Conservation (phyloP, 768 basidiomycete species). For the Jaapia argillacea region DNA sequence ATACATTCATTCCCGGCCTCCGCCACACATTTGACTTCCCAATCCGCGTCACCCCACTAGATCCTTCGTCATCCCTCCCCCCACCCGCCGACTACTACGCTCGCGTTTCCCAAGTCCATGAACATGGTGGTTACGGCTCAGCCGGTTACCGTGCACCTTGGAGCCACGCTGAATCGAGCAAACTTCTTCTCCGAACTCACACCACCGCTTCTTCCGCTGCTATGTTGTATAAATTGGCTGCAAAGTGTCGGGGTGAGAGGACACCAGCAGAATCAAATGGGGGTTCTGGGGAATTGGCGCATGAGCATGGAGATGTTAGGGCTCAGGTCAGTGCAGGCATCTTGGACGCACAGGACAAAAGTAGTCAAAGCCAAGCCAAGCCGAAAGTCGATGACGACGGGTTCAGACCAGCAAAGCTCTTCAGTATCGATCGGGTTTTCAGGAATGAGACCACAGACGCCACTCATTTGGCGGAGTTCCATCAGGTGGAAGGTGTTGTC, state of each 20-base stretch:
- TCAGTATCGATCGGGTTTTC: slow-evolving; percentile 98
- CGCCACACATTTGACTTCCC: slow-evolving; percentile 3
- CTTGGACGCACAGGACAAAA: slow-evolving; percentile 25
- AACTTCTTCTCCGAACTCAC: slow-evolving; percentile 90
- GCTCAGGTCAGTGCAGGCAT: slow-evolving; percentile 14
- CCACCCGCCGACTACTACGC: slow-evolving; percentile 82
- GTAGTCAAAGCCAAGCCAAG: slow-evolving; percentile 16
- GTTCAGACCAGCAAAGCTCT: slow-evolving; percentile 87
- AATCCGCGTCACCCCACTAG: too few species aligned
- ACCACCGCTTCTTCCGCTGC: slow-evolving; percentile 91
- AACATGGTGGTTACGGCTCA: slow-evolving; percentile 83
- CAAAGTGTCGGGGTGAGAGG: slow-evolving; percentile 66
- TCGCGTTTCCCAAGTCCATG: slow-evolving; percentile 75
- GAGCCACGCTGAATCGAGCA: slow-evolving; percentile 84
- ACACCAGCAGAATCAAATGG: slow-evolving; percentile 26
- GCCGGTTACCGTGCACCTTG: slow-evolving; percentile 97
- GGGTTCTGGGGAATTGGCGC: slow-evolving; percentile 9
- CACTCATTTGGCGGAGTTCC: slow-evolving; percentile 97
- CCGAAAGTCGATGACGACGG: slow-evolving; percentile 41
- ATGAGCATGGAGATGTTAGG: slow-evolving; percentile 15
- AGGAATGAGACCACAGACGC: slow-evolving; percentile 98
- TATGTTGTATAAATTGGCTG: slow-evolving; percentile 92
- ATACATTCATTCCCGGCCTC: slow-evolving; percentile 3
- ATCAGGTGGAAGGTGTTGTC: slow-evolving; percentile 99
- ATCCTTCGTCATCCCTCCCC: slow-evolving; percentile 66